phyloP scores from a whole-genome alignment of 306 rosid species.

The Oemleria cerasiformis region DNA sequence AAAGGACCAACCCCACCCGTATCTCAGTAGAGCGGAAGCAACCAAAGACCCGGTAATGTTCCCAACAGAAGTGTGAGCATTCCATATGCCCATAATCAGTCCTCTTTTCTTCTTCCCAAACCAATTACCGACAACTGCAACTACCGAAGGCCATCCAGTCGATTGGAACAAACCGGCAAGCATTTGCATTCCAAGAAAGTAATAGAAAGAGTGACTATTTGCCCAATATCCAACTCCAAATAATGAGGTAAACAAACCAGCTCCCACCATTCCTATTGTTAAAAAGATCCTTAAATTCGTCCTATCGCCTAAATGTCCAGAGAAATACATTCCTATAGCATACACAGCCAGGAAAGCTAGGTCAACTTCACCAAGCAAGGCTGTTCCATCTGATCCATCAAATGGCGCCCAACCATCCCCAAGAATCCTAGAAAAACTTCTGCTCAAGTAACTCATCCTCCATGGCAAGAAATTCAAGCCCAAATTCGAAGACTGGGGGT shows the following conservation, averaged over 20 bases:
- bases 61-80: constrained; percentile 96
- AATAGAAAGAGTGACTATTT: constrained; percentile 65
- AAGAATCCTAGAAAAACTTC: constrained; percentile 30
- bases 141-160: constrained; percentile 97
- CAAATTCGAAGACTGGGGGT: constrained; percentile 56
- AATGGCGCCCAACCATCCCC: constrained; percentile 95
- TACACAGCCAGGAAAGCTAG: constrained; percentile 85
- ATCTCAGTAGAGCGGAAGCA: constrained; percentile 76
- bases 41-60: constrained; percentile 86
- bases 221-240: constrained; percentile 92
- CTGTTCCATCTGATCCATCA: constrained; percentile 71
- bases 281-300: constrained; percentile 73
- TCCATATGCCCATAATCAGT: constrained; percentile 96
- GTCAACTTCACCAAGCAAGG: constrained; percentile 81
- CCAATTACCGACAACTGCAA: constrained; percentile 94
- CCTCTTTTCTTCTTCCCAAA: constrained; percentile 98
- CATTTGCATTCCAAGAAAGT: constrained; percentile 68
- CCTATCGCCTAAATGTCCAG: constrained; percentile 94
- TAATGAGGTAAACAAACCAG: constrained; percentile 75
- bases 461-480: constrained; percentile 38
- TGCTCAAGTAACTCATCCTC: constrained; percentile 23
- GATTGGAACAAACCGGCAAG: constrained; percentile 95
- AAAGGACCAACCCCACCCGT: constrained; percentile 99
- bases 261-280: constrained; percentile 90
- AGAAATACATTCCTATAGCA: constrained; percentile 91